phyloP scores from a whole-genome alignment of 352 stramenopile species.

The Globisporangium sylvaticum region DNA sequence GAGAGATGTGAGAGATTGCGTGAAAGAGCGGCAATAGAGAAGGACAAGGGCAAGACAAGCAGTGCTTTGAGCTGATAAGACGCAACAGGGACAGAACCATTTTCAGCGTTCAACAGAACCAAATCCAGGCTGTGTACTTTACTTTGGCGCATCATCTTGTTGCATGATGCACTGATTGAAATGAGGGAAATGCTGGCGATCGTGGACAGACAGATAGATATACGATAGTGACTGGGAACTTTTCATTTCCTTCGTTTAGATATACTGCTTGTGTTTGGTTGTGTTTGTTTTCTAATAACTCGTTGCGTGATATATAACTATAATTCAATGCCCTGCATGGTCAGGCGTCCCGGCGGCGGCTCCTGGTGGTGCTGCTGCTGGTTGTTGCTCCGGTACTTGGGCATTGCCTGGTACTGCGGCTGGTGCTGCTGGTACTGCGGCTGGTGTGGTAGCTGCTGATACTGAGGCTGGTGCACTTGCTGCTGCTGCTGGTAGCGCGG shows the following conservation, averaged over 20 bases:
- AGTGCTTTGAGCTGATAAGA: not conserved
- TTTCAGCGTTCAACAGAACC: too few relatives aligned
- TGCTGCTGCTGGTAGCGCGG: not conserved
- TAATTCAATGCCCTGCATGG: conserved; percentile 17
- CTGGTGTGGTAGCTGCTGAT: not conserved
- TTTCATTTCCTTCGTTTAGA: not conserved
- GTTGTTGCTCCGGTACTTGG: not conserved
- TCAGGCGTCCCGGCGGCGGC: conserved; percentile 10
- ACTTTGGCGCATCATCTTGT: not conserved
- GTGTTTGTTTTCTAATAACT: conserved; percentile 2
- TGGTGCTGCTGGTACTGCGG: not conserved
- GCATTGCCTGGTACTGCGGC: not conserved
- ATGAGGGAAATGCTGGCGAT: too few relatives aligned
- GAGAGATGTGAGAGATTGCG: conserved; percentile 1
- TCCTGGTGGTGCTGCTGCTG: not conserved
- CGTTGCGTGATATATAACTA: not conserved
- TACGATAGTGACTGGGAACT: not conserved
- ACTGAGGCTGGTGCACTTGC: not conserved
- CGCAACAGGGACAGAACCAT: too few relatives aligned
- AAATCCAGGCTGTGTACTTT: too few relatives aligned
- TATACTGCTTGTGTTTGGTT: not conserved
- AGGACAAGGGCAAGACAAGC: not conserved
- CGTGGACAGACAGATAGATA: not conserved
- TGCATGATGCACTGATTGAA: not conserved
- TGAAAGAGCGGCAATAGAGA: not conserved